Evolutionary conservation across 2,329 filamentous ascomycete genomes (phyloP).

Genomic region (Clonostachys chloroleuca): DNA sequence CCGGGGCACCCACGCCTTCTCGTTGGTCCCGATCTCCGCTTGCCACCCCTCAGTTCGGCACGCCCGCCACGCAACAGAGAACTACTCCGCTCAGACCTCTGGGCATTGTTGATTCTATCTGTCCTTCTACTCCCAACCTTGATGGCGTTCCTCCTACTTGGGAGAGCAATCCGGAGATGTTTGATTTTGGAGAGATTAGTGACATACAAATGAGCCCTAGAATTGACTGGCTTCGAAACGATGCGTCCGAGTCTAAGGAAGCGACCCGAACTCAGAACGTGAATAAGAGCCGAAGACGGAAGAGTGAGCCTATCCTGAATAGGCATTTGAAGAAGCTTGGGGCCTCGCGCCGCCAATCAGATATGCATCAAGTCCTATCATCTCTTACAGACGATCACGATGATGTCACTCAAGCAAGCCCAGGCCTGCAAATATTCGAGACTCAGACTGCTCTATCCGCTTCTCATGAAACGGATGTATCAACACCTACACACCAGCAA

Average conservation of each 20-base stretch:
- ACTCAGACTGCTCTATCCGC: neutral
- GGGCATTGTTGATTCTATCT: neutral
- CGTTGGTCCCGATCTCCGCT: conserved; percentile 14
- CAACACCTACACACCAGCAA: neutral
- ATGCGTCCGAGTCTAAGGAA: neutral
- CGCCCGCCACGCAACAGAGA: conserved; percentile 3
- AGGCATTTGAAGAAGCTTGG: conserved; percentile 11
- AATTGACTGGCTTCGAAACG: neutral
- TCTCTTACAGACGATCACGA: neutral
- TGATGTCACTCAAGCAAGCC: neutral
- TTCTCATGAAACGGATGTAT: neutral
- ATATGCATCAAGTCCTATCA: neutral
- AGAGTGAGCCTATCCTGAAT: conserved; percentile 26
- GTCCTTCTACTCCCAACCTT: conserved; percentile 2
- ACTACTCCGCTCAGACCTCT: neutral
- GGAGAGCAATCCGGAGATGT: conserved; percentile 5
- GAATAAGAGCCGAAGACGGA: conserved; percentile 17
- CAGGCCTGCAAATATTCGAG: neutral
- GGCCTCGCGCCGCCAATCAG: neutral
- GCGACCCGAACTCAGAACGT: neutral
- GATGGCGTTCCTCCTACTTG: neutral
- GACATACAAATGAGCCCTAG: conserved; percentile 17
- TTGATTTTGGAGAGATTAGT: conserved; percentile 5
- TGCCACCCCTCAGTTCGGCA: conserved; percentile 8
- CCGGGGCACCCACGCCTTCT: conserved; percentile 20